A percentile compares a stretch with the other conserved stretches of the same genome.
Conservation (phyloP, 2,329 filamentous ascomycete genomes). For the Fusarium annulatum region DNA sequence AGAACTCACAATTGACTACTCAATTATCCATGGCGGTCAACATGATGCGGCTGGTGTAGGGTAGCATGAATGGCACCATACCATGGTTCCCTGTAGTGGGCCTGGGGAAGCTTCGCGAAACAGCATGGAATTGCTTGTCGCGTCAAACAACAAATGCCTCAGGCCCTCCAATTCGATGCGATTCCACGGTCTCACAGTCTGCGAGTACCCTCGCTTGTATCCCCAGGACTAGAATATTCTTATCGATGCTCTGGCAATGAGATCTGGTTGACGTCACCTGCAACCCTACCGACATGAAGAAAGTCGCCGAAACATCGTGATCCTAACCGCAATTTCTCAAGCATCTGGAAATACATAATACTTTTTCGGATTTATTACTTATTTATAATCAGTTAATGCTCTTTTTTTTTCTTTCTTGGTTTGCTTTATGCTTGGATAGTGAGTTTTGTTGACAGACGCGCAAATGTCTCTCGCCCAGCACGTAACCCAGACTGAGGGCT, state of each 20-base stretch:
- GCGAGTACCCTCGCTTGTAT: constrained; percentile 20
- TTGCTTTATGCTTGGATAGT: background rate
- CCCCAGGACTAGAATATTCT: background rate
- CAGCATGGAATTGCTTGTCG: background rate
- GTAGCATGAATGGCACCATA: background rate
- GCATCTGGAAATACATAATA: background rate
- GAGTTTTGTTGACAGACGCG: background rate
- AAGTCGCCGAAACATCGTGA: constrained; percentile 12
- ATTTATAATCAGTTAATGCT: too few species aligned
- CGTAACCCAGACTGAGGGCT: constrained; percentile 54
- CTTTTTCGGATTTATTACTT: background rate
- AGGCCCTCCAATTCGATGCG: background rate
- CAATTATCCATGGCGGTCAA: too few species aligned
- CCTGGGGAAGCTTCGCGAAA: constrained; percentile 25
- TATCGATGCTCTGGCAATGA: constrained; percentile 13
- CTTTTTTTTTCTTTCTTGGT: too few species aligned
- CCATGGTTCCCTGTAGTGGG: too few species aligned
- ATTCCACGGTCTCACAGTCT: background rate
- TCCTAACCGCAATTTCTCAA: background rate
- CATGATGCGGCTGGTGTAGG: background rate
- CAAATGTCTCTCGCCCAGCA: constrained; percentile 58
- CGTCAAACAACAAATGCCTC: constrained; percentile 11
- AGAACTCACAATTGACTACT: background rate
- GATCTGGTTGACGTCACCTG: constrained; percentile 29
- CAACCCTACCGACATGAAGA: constrained; percentile 2